phyloP scores from a whole-genome alignment of 2,329 filamentous ascomycete genomes.

The Cucurbitaria berberidis region DNA sequence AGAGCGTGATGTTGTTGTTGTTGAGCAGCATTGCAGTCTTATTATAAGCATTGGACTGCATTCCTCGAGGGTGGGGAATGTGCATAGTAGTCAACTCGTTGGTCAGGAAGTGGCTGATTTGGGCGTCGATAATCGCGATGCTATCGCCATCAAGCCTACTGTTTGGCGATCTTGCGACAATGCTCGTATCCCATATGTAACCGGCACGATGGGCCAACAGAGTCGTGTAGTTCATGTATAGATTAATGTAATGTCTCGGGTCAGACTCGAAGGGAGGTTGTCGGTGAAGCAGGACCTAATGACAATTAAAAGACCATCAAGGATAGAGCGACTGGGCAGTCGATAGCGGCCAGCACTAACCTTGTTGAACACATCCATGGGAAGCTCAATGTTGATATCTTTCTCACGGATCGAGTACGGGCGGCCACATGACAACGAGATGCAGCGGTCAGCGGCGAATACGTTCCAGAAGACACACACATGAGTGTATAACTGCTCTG shows the following conservation, averaged over 20 bases:
- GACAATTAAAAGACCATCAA: not conserved
- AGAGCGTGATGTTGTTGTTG: slow-evolving; percentile 33
- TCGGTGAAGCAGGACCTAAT: slow-evolving; percentile 18
- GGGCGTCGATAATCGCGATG: slow-evolving; percentile 7
- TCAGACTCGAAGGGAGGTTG: slow-evolving; percentile 11
- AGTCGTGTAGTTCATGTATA: slow-evolving; percentile 30
- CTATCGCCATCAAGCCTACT: slow-evolving; percentile 1
- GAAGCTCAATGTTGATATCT: slow-evolving; percentile 36
- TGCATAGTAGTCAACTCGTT: slow-evolving; percentile 4
- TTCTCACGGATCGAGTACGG: slow-evolving; percentile 37
- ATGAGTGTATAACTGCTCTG: slow-evolving; percentile 28
- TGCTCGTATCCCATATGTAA: slow-evolving; percentile 29
- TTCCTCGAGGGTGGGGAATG: slow-evolving; percentile 2
- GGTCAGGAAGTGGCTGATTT: slow-evolving; percentile 13
- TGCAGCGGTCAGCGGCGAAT: slow-evolving; percentile 34
- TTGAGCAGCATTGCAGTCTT: slow-evolving; percentile 21
- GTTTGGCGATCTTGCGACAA: slow-evolving; percentile 13
- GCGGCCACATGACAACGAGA: slow-evolving; percentile 39
- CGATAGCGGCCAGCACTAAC: slow-evolving; percentile 15
- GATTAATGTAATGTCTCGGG: slow-evolving; percentile 23
- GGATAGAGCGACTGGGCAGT: not conserved
- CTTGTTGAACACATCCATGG: slow-evolving; percentile 21
- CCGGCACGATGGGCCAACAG: slow-evolving; percentile 34
- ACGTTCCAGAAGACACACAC: slow-evolving; percentile 40
- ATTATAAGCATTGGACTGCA: not conserved